Evolutionary conservation across 116 monocot species (phyloP).

Genomic region (Cymodocea nodosa): DNA sequence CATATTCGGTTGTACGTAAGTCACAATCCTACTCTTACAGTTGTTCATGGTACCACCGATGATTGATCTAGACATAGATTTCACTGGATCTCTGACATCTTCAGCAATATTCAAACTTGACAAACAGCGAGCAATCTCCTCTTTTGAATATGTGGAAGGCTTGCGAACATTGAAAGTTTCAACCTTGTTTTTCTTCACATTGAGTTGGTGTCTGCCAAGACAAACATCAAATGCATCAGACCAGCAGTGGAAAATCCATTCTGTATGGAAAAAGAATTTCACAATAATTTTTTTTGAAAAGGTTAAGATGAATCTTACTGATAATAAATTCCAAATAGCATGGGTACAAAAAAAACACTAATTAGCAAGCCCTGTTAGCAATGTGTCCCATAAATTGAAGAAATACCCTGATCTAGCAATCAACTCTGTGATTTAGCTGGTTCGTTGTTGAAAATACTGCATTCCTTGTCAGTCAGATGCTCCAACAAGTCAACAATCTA

Average conservation of each 20-base stretch:
- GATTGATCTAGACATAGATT: conserved; percentile 67
- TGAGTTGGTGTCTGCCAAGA: conserved; percentile 38
- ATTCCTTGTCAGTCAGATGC: too few species aligned
- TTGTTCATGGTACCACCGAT: conserved; percentile 55
- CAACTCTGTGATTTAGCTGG: too few species aligned
- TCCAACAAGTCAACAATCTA: too few species aligned
- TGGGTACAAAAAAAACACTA: too few species aligned
- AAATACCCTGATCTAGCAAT: too few species aligned
- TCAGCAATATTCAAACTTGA: conserved; percentile 27
- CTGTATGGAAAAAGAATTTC: too few species aligned
- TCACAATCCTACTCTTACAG: conserved; percentile 44
- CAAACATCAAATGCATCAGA: neutral
- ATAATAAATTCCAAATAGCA: too few species aligned
- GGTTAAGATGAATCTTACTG: too few species aligned
- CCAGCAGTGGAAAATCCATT: neutral
- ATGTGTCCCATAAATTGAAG: too few species aligned
- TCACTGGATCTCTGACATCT: conserved; percentile 36
- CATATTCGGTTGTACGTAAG: conserved; percentile 23
- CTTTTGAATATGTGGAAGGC: conserved; percentile 11
- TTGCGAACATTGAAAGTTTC: conserved; percentile 42
- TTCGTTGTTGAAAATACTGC: too few species aligned
- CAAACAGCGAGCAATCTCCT: conserved; percentile 21
- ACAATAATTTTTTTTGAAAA: too few species aligned
- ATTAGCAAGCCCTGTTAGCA: too few species aligned
- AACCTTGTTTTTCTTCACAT: conserved; percentile 56